Evolutionary conservation across 352 stramenopile species (phyloP), one percentile per base, ranked within the genome.

Genomic region (Pythium periplocum): DNA sequence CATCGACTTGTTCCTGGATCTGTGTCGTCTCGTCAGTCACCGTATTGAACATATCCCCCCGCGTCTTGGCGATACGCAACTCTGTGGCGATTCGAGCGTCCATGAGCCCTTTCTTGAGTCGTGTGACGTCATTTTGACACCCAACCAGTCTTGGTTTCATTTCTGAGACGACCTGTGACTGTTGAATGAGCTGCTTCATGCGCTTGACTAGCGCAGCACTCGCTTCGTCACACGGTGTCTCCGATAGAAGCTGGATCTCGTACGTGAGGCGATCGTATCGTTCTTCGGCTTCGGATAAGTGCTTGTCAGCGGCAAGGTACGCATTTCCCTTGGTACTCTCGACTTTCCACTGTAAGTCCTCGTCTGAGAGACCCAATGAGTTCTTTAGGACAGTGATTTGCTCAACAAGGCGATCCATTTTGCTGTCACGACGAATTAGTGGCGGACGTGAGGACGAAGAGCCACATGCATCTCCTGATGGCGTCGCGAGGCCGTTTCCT

Each of bases 331-430:
- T 84, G 17, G 78, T 57, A 46, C 75, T 87, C 46, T 92, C 78
- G 32, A 92, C 74, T 54, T 87, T 86, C 81, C 78, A 92, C 44
- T 84, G 67, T 33, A 91, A 65, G 17, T 91, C 81, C 63, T 91
- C 81, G 9, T 91, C 81, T 6, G 75, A 86, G 17, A 91, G 68
- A 3, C 81, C 81, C 3, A 91, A 62, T 12, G 73, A 76, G 10
- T 78, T 82, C 45, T 91, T 91, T 26, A 91, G 64, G 6, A 91
- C 73, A 4, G 73, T 78, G 48, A 91, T 71, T 41, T 91, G 81
- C 55, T 91, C 81, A 31, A 86, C 68, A 4, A 91, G 62, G 33
- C 71, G 68, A 49, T 87, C 72, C 44, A 88, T 68, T 39, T 83
- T 83, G 51, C 70, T 78, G 37, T 85, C 70, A 30, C 70, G 71